Base-by-base conservation (phyloP, 176 grass and related monocot species). In the Triticum dicoccoides region DNA sequence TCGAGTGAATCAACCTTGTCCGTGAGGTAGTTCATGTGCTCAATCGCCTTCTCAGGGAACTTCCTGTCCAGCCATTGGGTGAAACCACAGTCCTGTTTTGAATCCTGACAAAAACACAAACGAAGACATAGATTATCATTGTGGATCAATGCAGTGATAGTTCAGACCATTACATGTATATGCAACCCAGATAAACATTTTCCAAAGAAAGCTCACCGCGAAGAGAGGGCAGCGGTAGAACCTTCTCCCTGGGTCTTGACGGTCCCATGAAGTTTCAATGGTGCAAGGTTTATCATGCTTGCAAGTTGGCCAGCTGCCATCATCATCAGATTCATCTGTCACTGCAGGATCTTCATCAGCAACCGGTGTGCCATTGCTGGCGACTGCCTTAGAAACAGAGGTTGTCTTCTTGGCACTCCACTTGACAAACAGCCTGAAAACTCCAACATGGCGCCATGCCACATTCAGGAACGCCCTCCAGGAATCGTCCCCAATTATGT, bases 201-300 rank as follows among this genome's bases (percentile, higher is more conserved):
- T 29, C 18, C 1, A 3, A 13, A 21, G 3, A 0, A 9, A 68
- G 21, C 29, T 14, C 30, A 69, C 64, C 42, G 0, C 5, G 7
- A 82, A 69, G 27, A 82, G 25, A 82, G 64, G 79, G 21, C 52
- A 78, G 32, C 76, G 32, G 54, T 78, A 78, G 20, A 61, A 38
- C 52, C 52, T 58, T 78, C 32, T 6, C 17, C 20, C 54, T 4
- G 34, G 76, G 32, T 9, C 52, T 35, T 61, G 52, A 38, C 30
- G 17, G 54, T 61, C 32, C 76, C 52, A 79, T 35, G 20, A 39
- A 79, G 76, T 79, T 38, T 62, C 77, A 0, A 39, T 9, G 34
- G 56, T 41, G 34, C 77, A 79, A 62, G 37, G 78, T 27, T 29
- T 45, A 30, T 18, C 23, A 9, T 80, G 61, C 61, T 20, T 64